These are phyloP conservation scores for Phytophthora meadii DNA, from an alignment of 352 stramenopile species.

Conservation along the genomic window DNA sequence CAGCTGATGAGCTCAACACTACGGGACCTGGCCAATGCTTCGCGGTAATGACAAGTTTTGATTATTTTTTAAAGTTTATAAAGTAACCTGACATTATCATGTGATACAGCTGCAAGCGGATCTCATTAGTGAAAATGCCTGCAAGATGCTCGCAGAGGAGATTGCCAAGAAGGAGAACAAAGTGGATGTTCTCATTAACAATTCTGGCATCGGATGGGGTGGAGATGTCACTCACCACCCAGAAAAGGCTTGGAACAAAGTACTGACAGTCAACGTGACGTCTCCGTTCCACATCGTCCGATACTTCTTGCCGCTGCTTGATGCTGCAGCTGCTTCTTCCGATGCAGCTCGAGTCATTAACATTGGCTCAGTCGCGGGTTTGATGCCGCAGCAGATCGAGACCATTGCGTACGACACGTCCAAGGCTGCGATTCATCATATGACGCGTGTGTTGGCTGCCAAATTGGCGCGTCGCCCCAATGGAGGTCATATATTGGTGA, in stretches of 20 bases:
- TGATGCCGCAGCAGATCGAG: conserved; percentile 86
- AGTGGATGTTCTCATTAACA: conserved; percentile 96
- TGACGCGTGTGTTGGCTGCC: conserved; percentile 92
- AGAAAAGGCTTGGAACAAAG: conserved; percentile 90
- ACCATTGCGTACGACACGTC: conserved; percentile 95
- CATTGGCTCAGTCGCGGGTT: conserved; percentile 73
- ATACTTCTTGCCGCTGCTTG: conserved; percentile 91
- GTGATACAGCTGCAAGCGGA: conserved; percentile 42
- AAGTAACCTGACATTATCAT: neutral
- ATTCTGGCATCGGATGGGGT: conserved; percentile 79
- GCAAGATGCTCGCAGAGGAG: conserved; percentile 68
- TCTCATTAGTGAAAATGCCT: conserved; percentile 42
- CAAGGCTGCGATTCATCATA: conserved; percentile 95
- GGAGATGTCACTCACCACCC: conserved; percentile 43
- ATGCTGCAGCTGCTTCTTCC: conserved; percentile 60
- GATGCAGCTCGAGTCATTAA: conserved; percentile 79
- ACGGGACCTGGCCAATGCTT: conserved; percentile 71
- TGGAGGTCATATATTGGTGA: conserved; percentile 93
- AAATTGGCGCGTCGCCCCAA: conserved; percentile 89
- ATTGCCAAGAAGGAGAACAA: conserved; percentile 76
- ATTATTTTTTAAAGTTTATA: conserved; percentile 23
- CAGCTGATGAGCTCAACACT: conserved; percentile 72
- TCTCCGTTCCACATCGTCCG: conserved; percentile 94
- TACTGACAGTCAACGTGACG: conserved; percentile 96
- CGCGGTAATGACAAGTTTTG: conserved; percentile 33